phyloP scores from a whole-genome alignment of 805 yeast genomes.

The Brettanomyces nanus region DNA sequence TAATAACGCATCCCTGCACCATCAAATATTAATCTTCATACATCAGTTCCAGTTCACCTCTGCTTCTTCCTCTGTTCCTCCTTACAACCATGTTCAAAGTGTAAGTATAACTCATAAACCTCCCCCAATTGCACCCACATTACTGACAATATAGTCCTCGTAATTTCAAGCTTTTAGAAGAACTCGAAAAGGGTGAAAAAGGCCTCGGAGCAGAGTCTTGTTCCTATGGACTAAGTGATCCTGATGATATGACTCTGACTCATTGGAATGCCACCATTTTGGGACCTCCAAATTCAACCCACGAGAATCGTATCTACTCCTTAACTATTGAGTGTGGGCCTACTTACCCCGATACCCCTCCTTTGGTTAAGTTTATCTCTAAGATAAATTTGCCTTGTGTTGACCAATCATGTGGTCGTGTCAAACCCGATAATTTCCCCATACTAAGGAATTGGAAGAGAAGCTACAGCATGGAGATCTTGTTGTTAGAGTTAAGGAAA shows the following conservation, averaged over 20 bases:
- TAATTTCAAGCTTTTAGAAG: slow-evolving; percentile 90
- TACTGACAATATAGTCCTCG: slow-evolving; percentile 55
- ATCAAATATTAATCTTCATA: too few species aligned
- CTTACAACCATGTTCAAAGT: slow-evolving; percentile 21
- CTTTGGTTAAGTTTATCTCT: slow-evolving; percentile 69
- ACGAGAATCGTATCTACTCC: slow-evolving; percentile 89
- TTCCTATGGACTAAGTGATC: slow-evolving; percentile 86
- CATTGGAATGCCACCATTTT: slow-evolving; percentile 96
- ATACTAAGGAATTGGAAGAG: slow-evolving; percentile 81
- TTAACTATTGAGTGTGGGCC: slow-evolving; percentile 75
- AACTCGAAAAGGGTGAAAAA: slow-evolving; percentile 95
- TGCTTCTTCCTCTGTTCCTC: too few species aligned
- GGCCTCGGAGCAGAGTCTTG: slow-evolving; percentile 96
- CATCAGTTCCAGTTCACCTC: too few species aligned
- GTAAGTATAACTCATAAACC: slow-evolving; percentile 19
- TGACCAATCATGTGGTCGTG: slow-evolving; percentile 50
- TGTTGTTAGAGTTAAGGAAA: slow-evolving; percentile 79
- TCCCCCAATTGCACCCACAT: slow-evolving; percentile 7
- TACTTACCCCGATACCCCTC: slow-evolving; percentile 84
- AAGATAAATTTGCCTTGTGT: slow-evolving; percentile 90
- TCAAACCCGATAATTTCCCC: slow-evolving; percentile 47
- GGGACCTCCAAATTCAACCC: slow-evolving; percentile 82
- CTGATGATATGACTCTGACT: slow-evolving; percentile 89
- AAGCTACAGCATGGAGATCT: slow-evolving; percentile 87
- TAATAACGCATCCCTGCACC: too few species aligned